Evolutionary conservation across 805 yeast species (phyloP).

Genomic region (Barnettozyma pratensis): DNA sequence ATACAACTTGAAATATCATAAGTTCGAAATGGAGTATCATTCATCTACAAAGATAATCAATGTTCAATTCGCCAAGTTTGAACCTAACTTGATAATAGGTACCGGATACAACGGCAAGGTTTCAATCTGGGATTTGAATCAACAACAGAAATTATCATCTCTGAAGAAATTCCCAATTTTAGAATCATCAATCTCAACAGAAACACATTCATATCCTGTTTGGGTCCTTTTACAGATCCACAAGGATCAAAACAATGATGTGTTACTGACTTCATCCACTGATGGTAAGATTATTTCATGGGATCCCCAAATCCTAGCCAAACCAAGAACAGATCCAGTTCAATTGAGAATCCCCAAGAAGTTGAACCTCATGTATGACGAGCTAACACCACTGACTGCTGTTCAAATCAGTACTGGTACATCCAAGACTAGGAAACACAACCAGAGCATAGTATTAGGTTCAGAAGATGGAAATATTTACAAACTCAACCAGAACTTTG

Average conservation of each 20-base stretch:
- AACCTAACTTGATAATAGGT: constrained; percentile 38
- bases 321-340: constrained; percentile 20
- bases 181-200: constrained; percentile 10
- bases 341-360: constrained; percentile 22
- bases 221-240: constrained; percentile 17
- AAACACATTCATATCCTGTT: constrained; percentile 23
- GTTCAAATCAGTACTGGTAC: constrained; percentile 17
- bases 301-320: constrained; percentile 24
- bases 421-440: neutral
- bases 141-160: constrained; percentile 5
- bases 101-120: constrained; percentile 47
- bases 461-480: constrained; percentile 31
- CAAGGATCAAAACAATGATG: constrained; percentile 15
- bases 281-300: constrained; percentile 29
- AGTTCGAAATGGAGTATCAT: constrained; percentile 33
- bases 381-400: constrained; percentile 25
- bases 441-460: constrained; percentile 21
- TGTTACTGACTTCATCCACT: constrained; percentile 24
- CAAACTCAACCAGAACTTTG: constrained; percentile 22
- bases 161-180: constrained; percentile 13
- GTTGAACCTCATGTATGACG: constrained; percentile 23
- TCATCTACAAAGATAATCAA: constrained; percentile 35
- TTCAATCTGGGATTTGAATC: constrained; percentile 40
- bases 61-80: constrained; percentile 36
- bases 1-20: constrained; percentile 21